Percentiles rank a stretch among this genome's conserved stretches.
These are phyloP conservation scores for Podospora pseudopauciseta DNA, from an alignment of 495 filamentous ascomycete species.

Conservation along the genomic window DNA sequence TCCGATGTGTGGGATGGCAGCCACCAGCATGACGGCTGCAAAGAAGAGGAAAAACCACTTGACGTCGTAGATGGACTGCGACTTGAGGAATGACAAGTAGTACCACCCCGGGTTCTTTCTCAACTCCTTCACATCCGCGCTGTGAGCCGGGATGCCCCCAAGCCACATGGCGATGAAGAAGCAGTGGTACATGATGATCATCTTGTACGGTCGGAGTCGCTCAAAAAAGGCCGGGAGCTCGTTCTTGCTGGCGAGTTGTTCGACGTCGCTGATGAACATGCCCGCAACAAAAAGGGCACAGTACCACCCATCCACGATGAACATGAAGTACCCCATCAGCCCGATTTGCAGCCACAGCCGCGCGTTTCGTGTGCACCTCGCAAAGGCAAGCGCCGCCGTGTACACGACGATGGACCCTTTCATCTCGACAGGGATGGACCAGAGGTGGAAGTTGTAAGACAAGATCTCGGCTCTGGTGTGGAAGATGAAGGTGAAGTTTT, in stretches of 20 bases:
- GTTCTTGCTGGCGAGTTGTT: conserved; percentile 39
- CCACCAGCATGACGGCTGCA: conserved; percentile 54
- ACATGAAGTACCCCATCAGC: conserved; percentile 42
- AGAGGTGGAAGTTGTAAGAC: conserved; percentile 41
- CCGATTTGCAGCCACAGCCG: conserved; percentile 33
- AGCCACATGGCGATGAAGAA: conserved; percentile 42
- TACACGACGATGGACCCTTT: conserved; percentile 47
- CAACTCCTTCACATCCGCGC: conserved; percentile 32
- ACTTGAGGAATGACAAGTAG: conserved; percentile 45
- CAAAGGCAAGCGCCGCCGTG: conserved; percentile 42
- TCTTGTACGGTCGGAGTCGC: conserved; percentile 40
- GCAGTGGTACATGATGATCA: conserved; percentile 42
- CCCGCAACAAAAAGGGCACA: conserved; percentile 44
- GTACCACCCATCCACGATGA: conserved; percentile 46
- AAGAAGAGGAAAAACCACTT: conserved; percentile 49
- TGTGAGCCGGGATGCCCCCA: conserved; percentile 46
- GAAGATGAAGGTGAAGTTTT: conserved; percentile 58
- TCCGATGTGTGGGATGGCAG: conserved; percentile 42
- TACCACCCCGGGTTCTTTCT: conserved; percentile 43
- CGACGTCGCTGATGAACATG: conserved; percentile 49
- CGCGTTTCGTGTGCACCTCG: conserved; percentile 31
- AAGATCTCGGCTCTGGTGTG: conserved; percentile 37
- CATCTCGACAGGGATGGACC: conserved; percentile 44
- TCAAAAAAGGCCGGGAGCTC: conserved; percentile 39
- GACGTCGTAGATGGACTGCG: conserved; percentile 49